phyloP scores from a whole-genome alignment of 495 filamentous ascomycete genomes.

The Durotheca rogersii region DNA sequence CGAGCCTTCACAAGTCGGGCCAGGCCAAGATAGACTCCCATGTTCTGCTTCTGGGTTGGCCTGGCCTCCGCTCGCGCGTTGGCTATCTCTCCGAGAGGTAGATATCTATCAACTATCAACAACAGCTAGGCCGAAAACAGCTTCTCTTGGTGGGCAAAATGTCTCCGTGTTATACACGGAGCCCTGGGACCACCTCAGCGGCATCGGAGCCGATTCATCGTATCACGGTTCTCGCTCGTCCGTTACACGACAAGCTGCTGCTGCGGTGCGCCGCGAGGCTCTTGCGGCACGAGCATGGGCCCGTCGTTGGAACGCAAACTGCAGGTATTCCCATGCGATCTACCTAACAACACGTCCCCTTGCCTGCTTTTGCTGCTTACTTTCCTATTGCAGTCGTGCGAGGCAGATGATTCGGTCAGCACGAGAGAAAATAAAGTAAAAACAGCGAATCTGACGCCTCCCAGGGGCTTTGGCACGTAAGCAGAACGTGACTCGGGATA shows the following conservation, averaged over 20 bases:
- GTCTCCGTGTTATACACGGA: constrained; percentile 1
- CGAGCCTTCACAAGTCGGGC: constrained; percentile 18
- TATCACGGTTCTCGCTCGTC: not conserved
- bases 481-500: not conserved
- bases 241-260: constrained; percentile 12
- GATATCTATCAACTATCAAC: constrained; percentile 19
- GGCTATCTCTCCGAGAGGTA: constrained; percentile 24
- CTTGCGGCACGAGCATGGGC: constrained; percentile 14
- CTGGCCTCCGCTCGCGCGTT: constrained; percentile 20
- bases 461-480: not conserved
- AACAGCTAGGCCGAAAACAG: constrained; percentile 21
- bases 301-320: constrained; percentile 9
- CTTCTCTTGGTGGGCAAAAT: too few species aligned
- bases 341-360: not conserved
- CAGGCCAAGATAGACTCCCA: constrained; percentile 24
- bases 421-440: too few species aligned
- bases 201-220: constrained; percentile 24
- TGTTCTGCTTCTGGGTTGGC: constrained; percentile 25
- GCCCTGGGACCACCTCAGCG: constrained; percentile 8
- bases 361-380: not conserved
- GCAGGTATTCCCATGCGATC: constrained; percentile 20
- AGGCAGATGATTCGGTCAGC: not conserved
- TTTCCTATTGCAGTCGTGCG: not conserved
- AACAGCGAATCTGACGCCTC: not conserved
- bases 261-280: constrained; percentile 5